phyloP scores from a whole-genome alignment of 2,329 filamentous ascomycete genomes.

The Colletotrichum scovillei region DNA sequence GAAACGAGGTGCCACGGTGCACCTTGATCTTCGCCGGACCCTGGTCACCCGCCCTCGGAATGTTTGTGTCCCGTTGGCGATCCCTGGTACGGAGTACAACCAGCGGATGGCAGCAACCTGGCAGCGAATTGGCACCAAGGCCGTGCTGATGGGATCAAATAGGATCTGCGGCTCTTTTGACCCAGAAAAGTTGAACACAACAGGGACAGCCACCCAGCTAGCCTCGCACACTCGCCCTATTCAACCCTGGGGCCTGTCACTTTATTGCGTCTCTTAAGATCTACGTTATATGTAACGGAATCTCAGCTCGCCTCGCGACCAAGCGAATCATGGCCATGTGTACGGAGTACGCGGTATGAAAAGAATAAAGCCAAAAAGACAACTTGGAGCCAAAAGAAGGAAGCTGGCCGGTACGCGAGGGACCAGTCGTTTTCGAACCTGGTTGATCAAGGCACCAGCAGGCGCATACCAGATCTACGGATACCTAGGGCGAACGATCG shows the following conservation, averaged over 20 bases:
- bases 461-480: background rate
- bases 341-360: background rate
- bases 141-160: slow-evolving; percentile 26
- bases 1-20: background rate
- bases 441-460: background rate
- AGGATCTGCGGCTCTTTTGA: slow-evolving; percentile 20
- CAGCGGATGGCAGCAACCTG: slow-evolving; percentile 21
- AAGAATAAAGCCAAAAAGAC: background rate
- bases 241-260: background rate
- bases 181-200: background rate
- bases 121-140: slow-evolving; percentile 23
- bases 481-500: background rate
- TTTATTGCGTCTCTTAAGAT: background rate
- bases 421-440: background rate
- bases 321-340: background rate
- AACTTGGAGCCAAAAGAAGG: background rate
- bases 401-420: background rate
- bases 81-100: slow-evolving; percentile 6
- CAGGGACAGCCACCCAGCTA: background rate
- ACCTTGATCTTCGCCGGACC: slow-evolving; percentile 6
- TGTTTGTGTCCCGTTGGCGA: slow-evolving; percentile 24
- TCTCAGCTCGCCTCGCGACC: background rate
- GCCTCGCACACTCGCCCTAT: background rate
- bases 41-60: slow-evolving; percentile 18
- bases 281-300: background rate